Evolutionary conservation across 768 basidiomycete species (phyloP).

Genomic region (Collybia mongolica): DNA sequence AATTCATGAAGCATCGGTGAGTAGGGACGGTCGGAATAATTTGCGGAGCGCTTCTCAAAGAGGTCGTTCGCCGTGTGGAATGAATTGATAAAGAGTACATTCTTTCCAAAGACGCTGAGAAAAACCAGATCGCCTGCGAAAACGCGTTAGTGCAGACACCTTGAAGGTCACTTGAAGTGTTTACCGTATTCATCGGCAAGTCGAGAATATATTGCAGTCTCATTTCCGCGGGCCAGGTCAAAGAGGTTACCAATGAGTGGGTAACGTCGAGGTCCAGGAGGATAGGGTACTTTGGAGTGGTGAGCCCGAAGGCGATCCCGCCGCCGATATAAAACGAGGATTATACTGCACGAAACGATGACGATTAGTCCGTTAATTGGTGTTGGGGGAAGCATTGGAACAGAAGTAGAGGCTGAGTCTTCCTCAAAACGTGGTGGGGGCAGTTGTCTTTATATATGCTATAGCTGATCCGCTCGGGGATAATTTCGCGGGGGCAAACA

Average conservation of each 20-base stretch:
- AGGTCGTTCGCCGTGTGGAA: slow-evolving; percentile 43
- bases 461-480: background rate
- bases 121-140: slow-evolving; percentile 52
- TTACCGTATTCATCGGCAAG: slow-evolving; percentile 43
- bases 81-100: slow-evolving; percentile 46
- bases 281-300: slow-evolving; percentile 32
- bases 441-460: slow-evolving; percentile 2
- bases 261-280: slow-evolving; percentile 54
- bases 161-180: background rate
- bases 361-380: slow-evolving; percentile 5
- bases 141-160: background rate
- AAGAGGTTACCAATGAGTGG: slow-evolving; percentile 54
- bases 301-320: slow-evolving; percentile 8
- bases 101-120: slow-evolving; percentile 47
- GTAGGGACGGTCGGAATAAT: slow-evolving; percentile 53
- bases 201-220: slow-evolving; percentile 37
- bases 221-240: slow-evolving; percentile 39
- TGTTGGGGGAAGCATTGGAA: slow-evolving; percentile 6
- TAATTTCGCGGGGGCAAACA: background rate
- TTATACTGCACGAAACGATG: slow-evolving; percentile 3
- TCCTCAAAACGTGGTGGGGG: background rate
- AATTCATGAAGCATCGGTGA: slow-evolving; percentile 51
- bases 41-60: slow-evolving; percentile 53
- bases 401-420: slow-evolving; percentile 3
- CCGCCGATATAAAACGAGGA: slow-evolving; percentile 4